Evolutionary conservation across 2,329 filamentous ascomycete species (phyloP).

Genomic region (Xylaria sp.): DNA sequence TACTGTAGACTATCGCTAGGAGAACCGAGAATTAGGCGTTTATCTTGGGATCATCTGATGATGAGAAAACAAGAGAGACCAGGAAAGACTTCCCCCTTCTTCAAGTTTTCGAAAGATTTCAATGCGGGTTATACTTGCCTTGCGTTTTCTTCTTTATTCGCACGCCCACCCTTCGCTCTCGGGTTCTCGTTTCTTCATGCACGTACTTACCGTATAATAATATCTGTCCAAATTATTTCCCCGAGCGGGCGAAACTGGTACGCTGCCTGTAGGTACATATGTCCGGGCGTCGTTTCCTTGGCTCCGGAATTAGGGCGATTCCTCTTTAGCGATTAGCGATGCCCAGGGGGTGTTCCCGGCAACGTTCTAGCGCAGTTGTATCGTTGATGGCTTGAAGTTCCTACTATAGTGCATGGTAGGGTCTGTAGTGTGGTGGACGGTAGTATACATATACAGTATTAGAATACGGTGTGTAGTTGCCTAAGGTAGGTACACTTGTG

Average conservation of each 20-base stretch:
- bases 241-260: too few species aligned
- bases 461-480: too few species aligned
- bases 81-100: not conserved
- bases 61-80: not conserved
- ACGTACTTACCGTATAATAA: too few species aligned
- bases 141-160: too few species aligned
- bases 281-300: not conserved
- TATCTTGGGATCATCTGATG: constrained; percentile 12
- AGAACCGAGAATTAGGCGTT: constrained; percentile 5
- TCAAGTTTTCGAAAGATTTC: not conserved
- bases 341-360: constrained; percentile 8
- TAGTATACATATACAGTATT: not conserved
- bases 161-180: too few species aligned
- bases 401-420: not conserved
- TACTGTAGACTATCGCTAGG: too few species aligned
- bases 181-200: too few species aligned
- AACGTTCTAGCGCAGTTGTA: not conserved
- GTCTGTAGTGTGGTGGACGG: too few species aligned
- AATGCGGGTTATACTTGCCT: too few species aligned
- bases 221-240: too few species aligned
- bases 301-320: constrained; percentile 12
- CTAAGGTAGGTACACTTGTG: not conserved
- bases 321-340: constrained; percentile 27
- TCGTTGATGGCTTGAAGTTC: not conserved
- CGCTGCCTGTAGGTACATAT: too few species aligned